phyloP scores from a whole-genome alignment of 2,329 filamentous ascomycete species.

The Aspergillus latus region DNA sequence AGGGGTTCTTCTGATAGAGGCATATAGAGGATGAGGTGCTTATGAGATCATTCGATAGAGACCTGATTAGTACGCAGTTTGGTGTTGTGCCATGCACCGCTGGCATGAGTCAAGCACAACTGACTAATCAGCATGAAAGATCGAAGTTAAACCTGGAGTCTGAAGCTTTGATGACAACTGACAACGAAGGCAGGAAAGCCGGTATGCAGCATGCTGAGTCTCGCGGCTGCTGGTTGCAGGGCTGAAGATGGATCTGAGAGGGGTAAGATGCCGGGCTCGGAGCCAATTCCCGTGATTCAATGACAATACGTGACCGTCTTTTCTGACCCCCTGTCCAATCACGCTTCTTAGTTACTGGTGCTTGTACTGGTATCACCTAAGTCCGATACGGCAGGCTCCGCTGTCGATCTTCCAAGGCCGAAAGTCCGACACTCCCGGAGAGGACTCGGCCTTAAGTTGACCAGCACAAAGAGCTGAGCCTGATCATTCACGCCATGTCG shows the following conservation, averaged over 20 bases:
- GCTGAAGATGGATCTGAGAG: constrained; percentile 4
- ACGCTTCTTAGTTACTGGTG: background rate
- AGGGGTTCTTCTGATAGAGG: background rate
- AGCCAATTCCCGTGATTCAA: background rate
- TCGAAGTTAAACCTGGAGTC: background rate
- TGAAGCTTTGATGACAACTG: background rate
- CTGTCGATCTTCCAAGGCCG: background rate
- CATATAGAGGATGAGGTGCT: background rate
- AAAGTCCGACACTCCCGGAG: background rate
- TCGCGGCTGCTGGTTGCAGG: constrained; percentile 1
- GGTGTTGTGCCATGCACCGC: background rate
- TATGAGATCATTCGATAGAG: constrained; percentile 1
- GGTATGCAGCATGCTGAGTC: background rate
- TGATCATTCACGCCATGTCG: constrained; percentile 11
- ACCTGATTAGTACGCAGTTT: no score
- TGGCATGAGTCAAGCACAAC: background rate
- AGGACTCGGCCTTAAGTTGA: background rate
- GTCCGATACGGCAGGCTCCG: background rate
- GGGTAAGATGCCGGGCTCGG: background rate
- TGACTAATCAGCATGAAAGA: constrained; percentile 1
- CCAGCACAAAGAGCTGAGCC: background rate
- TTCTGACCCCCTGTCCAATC: no score
- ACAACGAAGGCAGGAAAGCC: background rate
- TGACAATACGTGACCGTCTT: background rate
- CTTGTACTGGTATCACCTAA: background rate